These are phyloP conservation scores for Golubevia pallescens DNA, from an alignment of 1,284 basidiomycete species.

Conservation along the genomic window DNA sequence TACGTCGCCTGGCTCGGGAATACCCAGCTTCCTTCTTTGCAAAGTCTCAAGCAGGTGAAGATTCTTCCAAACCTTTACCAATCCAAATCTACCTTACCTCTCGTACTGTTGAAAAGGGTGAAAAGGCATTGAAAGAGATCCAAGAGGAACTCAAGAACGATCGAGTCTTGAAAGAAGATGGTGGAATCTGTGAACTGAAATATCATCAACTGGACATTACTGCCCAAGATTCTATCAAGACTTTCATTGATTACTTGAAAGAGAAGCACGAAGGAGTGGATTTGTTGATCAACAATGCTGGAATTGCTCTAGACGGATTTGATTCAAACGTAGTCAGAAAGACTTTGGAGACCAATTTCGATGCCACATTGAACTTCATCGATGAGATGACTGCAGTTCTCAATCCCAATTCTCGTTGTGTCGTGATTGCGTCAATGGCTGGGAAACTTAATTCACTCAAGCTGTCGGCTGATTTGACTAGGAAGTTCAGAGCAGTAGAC, in stretches of 20 bases:
- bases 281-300: conserved; percentile 42
- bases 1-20: conserved; percentile 32
- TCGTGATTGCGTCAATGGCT: conserved; percentile 31
- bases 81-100: conserved; percentile 38
- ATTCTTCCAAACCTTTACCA: conserved; percentile 1
- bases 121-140: conserved; percentile 27
- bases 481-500: conserved; percentile 20
- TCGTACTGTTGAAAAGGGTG: conserved; percentile 24
- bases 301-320: conserved; percentile 38
- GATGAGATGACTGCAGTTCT: conserved; percentile 16
- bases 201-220: conserved; percentile 14
- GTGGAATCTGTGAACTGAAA: not conserved
- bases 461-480: conserved; percentile 12
- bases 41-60: conserved; percentile 12
- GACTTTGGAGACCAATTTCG: conserved; percentile 36
- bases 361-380: conserved; percentile 28
- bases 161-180: not conserved
- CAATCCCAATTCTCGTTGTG: conserved; percentile 23
- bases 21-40: conserved; percentile 24
- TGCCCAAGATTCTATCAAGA: conserved; percentile 4
- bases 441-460: conserved; percentile 26
- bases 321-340: conserved; percentile 26
- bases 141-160: conserved; percentile 18
- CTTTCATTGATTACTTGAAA: conserved; percentile 1
- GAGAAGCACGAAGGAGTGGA: conserved; percentile 19